Conservation (phyloP, 208 protist genomes). For the Trypanosoma caninum region DNA sequence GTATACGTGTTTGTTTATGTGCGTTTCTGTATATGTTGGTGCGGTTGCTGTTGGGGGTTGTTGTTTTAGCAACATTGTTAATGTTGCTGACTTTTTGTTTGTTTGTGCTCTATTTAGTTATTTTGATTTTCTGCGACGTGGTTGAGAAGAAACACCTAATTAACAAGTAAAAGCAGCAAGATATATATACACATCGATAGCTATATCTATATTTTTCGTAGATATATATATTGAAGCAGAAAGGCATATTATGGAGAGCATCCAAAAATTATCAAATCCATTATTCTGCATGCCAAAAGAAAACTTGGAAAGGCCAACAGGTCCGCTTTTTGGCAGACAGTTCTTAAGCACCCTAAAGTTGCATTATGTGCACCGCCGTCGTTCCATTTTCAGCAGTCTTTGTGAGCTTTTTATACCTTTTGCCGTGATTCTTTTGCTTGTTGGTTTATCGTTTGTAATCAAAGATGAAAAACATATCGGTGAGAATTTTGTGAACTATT, state of each 20-base stretch:
- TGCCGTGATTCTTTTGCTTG: conserved; percentile 48
- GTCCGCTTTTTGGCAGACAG: conserved; percentile 33
- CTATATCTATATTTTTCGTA: not conserved
- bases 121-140: too few species aligned
- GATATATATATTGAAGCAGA: too few species aligned
- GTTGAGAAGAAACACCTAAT: not conserved
- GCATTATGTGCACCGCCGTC: conserved; percentile 40
- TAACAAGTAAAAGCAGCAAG: too few species aligned
- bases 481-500: not conserved
- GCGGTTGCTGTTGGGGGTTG: too few species aligned
- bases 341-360: conserved; percentile 49
- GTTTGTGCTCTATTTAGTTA: too few species aligned
- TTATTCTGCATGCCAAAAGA: not conserved
- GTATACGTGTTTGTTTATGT: too few species aligned
- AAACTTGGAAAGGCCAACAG: not conserved
- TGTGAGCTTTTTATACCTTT: conserved; percentile 60
- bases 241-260: too few species aligned
- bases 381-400: conserved; percentile 35
- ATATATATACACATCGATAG: too few species aligned
- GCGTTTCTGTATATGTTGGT: too few species aligned
- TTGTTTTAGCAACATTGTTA: too few species aligned
- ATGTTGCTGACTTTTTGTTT: too few species aligned
- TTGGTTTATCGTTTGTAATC: conserved; percentile 27
- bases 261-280: too few species aligned
- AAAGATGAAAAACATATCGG: not conserved